Conservation (phyloP, 257 asterid genomes). For the Knoxia roxburghii region DNA sequence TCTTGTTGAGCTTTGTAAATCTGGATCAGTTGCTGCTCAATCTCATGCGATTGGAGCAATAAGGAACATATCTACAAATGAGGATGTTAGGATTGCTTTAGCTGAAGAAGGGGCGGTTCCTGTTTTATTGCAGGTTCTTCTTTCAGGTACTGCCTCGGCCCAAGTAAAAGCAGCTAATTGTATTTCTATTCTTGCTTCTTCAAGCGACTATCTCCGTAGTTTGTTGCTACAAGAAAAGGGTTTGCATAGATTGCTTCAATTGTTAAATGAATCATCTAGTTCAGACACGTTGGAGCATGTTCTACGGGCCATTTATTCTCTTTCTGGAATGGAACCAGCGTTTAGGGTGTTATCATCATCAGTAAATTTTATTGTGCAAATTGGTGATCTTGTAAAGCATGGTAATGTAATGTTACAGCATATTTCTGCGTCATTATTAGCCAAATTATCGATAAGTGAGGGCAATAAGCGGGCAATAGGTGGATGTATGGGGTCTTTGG, state of each 20-base stretch:
- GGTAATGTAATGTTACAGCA: slow-evolving; percentile 78
- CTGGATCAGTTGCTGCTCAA: slow-evolving; percentile 69
- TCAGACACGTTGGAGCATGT: slow-evolving; percentile 68
- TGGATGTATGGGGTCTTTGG: slow-evolving; percentile 70
- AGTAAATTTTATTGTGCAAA: slow-evolving; percentile 46
- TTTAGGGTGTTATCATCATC: slow-evolving; percentile 59
- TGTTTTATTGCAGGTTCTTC: slow-evolving; percentile 56
- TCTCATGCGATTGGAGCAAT: slow-evolving; percentile 68
- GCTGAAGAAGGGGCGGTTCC: slow-evolving; percentile 82
- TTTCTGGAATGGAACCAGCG: slow-evolving; percentile 60
- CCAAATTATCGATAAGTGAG: slow-evolving; percentile 61
- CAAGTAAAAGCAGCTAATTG: slow-evolving; percentile 79
- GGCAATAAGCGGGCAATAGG: slow-evolving; percentile 59
- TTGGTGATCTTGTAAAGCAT: slow-evolving; percentile 59
- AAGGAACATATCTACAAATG: slow-evolving; percentile 54
- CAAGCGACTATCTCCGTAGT: slow-evolving; percentile 50
- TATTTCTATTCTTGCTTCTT: slow-evolving; percentile 64
- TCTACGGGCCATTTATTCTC: slow-evolving; percentile 64
- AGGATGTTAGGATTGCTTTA: slow-evolving; percentile 60
- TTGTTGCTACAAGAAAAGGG: slow-evolving; percentile 60
- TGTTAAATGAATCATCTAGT: slow-evolving; percentile 51
- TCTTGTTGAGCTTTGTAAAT: slow-evolving; percentile 58
- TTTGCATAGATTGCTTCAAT: slow-evolving; percentile 54
- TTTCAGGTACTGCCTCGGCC: slow-evolving; percentile 46
- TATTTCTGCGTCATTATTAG: slow-evolving; percentile 69